A percentile compares a stretch with the other conserved stretches of the same genome.
Evolutionary conservation across 2,329 filamentous ascomycete species (phyloP).

Genomic region (Penicillium sclerotigenum): DNA sequence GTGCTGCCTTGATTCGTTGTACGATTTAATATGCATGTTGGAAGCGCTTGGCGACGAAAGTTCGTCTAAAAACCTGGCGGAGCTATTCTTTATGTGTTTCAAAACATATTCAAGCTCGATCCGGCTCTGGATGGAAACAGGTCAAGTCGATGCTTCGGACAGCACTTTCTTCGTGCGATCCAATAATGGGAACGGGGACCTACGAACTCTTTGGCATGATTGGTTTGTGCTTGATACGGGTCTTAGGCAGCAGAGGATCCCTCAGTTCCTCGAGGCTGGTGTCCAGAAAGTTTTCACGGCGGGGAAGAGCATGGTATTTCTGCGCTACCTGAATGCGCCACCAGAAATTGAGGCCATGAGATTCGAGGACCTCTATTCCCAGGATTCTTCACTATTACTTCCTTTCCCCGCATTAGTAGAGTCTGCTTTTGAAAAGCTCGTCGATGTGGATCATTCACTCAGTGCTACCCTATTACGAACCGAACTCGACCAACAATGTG

Average conservation of each 20-base stretch:
- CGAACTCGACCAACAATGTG: slow-evolving; percentile 66
- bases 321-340: slow-evolving; percentile 64
- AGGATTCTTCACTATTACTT: slow-evolving; percentile 34
- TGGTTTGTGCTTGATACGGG: slow-evolving; percentile 65
- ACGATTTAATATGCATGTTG: slow-evolving; percentile 63
- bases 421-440: slow-evolving; percentile 69
- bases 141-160: slow-evolving; percentile 63
- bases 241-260: slow-evolving; percentile 61
- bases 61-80: slow-evolving; percentile 62
- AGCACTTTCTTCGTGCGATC: slow-evolving; percentile 73
- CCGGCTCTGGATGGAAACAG: slow-evolving; percentile 78
- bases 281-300: slow-evolving; percentile 74
- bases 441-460: slow-evolving; percentile 68
- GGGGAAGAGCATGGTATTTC: slow-evolving; percentile 81
- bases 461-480: slow-evolving; percentile 65
- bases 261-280: slow-evolving; percentile 69
- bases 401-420: slow-evolving; percentile 66
- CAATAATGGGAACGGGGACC: slow-evolving; percentile 53
- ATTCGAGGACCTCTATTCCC: slow-evolving; percentile 37
- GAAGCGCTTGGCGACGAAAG: slow-evolving; percentile 65
- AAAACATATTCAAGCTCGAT: slow-evolving; percentile 78
- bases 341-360: slow-evolving; percentile 31
- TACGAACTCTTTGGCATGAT: slow-evolving; percentile 70
- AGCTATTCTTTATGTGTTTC: slow-evolving; percentile 76
- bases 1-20: slow-evolving; percentile 74